Evolutionary conservation across 768 basidiomycete genomes (phyloP).

Genomic region (Tubosaeta brunneosetosa): DNA sequence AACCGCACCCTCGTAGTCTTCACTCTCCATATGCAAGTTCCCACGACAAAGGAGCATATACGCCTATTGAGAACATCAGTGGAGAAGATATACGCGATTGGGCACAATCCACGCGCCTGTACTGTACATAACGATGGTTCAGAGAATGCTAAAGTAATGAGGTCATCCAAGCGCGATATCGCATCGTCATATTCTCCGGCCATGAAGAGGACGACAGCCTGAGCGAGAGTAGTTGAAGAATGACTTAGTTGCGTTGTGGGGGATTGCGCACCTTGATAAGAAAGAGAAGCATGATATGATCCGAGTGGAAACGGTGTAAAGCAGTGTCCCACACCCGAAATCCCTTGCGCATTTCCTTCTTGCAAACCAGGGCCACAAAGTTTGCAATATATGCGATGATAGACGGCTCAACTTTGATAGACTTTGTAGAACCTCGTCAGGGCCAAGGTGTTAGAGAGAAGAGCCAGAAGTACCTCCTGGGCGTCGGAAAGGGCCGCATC

Average conservation of each 20-base stretch:
- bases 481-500: background rate
- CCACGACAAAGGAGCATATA: background rate
- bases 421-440: background rate
- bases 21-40: background rate
- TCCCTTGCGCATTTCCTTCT: background rate
- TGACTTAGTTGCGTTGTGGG: background rate
- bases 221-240: background rate
- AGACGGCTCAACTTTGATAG: background rate
- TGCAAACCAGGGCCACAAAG: background rate
- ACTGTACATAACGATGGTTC: background rate
- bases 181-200: slow-evolving; percentile 1
- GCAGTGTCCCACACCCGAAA: slow-evolving; percentile 1
- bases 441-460: background rate
- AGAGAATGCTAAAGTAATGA: background rate
- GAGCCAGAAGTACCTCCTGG: background rate
- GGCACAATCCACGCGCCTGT: background rate
- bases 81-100: background rate
- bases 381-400: background rate
- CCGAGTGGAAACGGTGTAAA: background rate
- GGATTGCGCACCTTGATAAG: background rate
- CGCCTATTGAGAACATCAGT: background rate
- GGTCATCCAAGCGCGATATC: slow-evolving; percentile 2
- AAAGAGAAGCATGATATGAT: background rate
- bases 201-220: slow-evolving; percentile 6
- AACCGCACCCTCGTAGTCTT: background rate